These are phyloP conservation scores for Tricholoma flavovirens DNA, from an alignment of 768 basidiomycete genomes.

Conservation along the genomic window DNA sequence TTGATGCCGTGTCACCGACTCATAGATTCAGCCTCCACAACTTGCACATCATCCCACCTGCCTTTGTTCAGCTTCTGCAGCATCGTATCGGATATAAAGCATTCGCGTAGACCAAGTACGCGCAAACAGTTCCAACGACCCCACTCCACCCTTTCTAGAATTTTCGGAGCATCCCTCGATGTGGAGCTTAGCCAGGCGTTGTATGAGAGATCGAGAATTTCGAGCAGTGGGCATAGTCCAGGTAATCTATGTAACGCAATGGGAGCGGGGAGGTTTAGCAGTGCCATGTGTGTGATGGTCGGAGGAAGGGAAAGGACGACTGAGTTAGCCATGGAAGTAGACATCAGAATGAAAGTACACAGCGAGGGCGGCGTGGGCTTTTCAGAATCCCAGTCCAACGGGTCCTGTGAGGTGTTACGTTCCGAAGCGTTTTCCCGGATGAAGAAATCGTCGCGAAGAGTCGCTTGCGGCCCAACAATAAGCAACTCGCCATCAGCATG, in stretches of 20 bases:
- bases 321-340: slow-evolving; percentile 37
- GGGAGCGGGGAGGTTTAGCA: slow-evolving; percentile 44
- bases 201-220: slow-evolving; percentile 62
- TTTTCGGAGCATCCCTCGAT: slow-evolving; percentile 25
- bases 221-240: slow-evolving; percentile 52
- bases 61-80: slow-evolving; percentile 46
- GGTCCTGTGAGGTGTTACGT: background rate
- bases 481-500: slow-evolving; percentile 62
- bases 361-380: slow-evolving; percentile 31
- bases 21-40: background rate
- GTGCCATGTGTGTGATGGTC: slow-evolving; percentile 57
- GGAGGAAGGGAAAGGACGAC: slow-evolving; percentile 51
- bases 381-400: slow-evolving; percentile 41
- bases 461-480: slow-evolving; percentile 50
- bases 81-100: slow-evolving; percentile 38
- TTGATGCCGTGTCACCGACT: background rate
- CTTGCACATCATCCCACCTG: slow-evolving; percentile 58
- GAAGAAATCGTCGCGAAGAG: slow-evolving; percentile 41
- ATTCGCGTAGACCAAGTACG: slow-evolving; percentile 53
- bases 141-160: slow-evolving; percentile 55
- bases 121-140: slow-evolving; percentile 44
- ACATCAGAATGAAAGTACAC: slow-evolving; percentile 46
- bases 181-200: slow-evolving; percentile 40
- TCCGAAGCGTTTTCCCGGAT: slow-evolving; percentile 12
- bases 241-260: slow-evolving; percentile 55